Conservation (phyloP, 2,329 filamentous ascomycete genomes). For the Xylaria sp. region DNA sequence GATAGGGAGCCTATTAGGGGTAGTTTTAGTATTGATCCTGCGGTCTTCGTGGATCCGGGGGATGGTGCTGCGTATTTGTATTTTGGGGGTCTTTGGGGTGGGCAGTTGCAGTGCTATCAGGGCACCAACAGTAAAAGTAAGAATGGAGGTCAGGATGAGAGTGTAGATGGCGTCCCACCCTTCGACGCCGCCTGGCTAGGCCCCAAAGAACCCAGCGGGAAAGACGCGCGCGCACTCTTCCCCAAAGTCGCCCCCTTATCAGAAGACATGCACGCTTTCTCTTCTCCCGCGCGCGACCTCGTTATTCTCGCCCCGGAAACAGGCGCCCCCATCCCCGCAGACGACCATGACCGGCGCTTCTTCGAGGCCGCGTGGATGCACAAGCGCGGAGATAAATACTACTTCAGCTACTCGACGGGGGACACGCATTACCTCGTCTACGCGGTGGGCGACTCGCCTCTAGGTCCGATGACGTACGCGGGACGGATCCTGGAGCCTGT, state of each 20-base stretch:
- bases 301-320: conserved; percentile 72
- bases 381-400: conserved; percentile 75
- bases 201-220: conserved; percentile 68
- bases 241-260: conserved; percentile 74
- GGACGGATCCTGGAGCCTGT: conserved; percentile 80
- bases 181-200: conserved; percentile 68
- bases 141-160: neutral
- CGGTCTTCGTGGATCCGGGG: conserved; percentile 74
- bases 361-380: conserved; percentile 87
- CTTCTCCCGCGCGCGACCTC: conserved; percentile 66
- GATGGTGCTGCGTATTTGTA: conserved; percentile 74
- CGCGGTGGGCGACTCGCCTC: conserved; percentile 70
- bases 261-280: conserved; percentile 74
- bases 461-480: conserved; percentile 78
- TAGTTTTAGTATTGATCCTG: conserved; percentile 81
- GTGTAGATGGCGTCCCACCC: conserved; percentile 39
- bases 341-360: conserved; percentile 80
- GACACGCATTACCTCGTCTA: conserved; percentile 81
- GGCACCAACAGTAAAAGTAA: conserved; percentile 42
- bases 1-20: conserved; percentile 73
- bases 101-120: conserved; percentile 81
- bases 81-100: conserved; percentile 84
- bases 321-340: conserved; percentile 67
- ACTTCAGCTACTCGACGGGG: conserved; percentile 82
- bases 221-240: conserved; percentile 67